Base-by-base conservation (phyloP, 73 alveolate genomes). In the Breviolum minutum region DNA sequence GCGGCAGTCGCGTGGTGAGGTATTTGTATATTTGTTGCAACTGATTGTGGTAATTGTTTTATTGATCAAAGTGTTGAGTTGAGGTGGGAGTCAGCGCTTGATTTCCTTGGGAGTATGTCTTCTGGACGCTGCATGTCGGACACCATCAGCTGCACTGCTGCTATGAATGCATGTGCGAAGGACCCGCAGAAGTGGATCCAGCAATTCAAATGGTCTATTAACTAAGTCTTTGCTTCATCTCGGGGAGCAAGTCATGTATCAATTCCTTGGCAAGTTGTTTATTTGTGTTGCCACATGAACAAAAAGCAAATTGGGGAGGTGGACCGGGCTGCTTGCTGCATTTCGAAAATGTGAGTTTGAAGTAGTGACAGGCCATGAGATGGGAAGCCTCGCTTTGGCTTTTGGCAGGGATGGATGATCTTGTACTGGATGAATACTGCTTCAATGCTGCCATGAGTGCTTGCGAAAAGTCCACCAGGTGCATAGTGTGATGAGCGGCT, bases 91-190 rank as follows among this genome's bases (percentile, higher is more conserved):
- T 63, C 94, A n/a, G 94, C 94, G 64, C 79, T 86, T 16, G 61
- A 61, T 7, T 86, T 86, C 17, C 63, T 86, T 22, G 63, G 63
- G 63, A 24, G 17, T 8, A 86, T 86, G 94, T 29, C 63, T 24
- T 61, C 93, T 11, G 16, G 60, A 13, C n/a, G 61, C 60, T 40
- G 64, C 66, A 16, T 40, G 27, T 80, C 80, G 11, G 98, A 92
- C 98, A 60, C 77, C 29, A 63, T 92, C 62, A 92, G 98, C 98
- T 92, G 98, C 80, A 92, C 98, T 27, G 89, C 98, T 8, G 90
- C 90, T 64, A 92, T 92, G 90, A 80, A 84, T 17, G 80, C 98
- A 68, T 92, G 98, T 48, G 89, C 74, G 26, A 92, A 92, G 98
- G 97, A 62, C 60, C 54, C 54, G 54, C 54, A 40, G 54, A 40